Conservation (phyloP, 2,329 filamentous ascomycete species). For the Penicillium paneum region DNA sequence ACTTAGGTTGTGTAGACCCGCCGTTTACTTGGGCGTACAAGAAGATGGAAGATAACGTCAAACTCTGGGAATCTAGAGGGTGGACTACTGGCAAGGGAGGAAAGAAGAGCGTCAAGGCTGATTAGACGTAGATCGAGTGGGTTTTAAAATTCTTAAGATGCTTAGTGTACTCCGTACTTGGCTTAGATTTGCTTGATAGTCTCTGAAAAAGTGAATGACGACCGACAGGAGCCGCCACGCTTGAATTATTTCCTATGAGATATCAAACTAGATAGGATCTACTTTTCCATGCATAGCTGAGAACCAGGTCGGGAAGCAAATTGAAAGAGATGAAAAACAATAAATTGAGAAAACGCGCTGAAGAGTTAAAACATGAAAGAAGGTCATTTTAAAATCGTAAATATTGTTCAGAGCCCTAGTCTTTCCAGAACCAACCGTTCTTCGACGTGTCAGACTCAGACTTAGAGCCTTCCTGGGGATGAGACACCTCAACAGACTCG, state of each 20-base stretch:
- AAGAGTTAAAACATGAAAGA: neutral
- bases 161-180: neutral
- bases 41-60: slow-evolving; percentile 50
- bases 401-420: slow-evolving; percentile 11
- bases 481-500: slow-evolving; percentile 50
- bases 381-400: neutral
- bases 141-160: neutral
- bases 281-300: neutral
- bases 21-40: slow-evolving; percentile 46
- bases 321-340: neutral
- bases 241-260: neutral
- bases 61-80: slow-evolving; percentile 42
- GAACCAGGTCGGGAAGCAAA: neutral
- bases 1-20: slow-evolving; percentile 25
- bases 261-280: neutral
- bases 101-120: slow-evolving; percentile 38
- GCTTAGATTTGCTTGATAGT: neutral
- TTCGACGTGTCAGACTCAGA: slow-evolving; percentile 13
- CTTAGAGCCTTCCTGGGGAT: slow-evolving; percentile 18
- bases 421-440: slow-evolving; percentile 41
- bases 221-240: no score
- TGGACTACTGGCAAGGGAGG: slow-evolving; percentile 33
- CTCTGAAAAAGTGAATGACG: no score
- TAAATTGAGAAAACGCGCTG: neutral
- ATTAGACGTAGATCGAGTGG: slow-evolving; percentile 14